Conservation (phyloP, 257 asterid species). For the Thymus mandschuricus region DNA sequence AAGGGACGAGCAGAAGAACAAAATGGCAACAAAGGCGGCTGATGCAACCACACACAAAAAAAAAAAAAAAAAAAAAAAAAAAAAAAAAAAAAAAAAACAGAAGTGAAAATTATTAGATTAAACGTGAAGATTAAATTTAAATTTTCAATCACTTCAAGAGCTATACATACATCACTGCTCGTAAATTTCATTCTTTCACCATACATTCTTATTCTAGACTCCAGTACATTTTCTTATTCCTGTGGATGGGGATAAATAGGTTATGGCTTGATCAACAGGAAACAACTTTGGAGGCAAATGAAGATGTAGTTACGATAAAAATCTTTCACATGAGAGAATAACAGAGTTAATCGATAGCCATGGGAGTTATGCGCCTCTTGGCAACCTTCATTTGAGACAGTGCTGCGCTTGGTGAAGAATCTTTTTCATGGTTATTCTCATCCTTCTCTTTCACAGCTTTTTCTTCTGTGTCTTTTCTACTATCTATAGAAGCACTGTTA, state of each 20-base stretch:
- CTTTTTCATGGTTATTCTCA: conserved; percentile 36
- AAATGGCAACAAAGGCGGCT: no score
- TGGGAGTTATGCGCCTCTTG: conserved; percentile 83
- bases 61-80: no score
- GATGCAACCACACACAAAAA: no score
- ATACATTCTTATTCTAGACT: background rate
- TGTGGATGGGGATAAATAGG: conserved; percentile 9
- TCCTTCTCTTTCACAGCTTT: conserved; percentile 36
- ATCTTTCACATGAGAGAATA: conserved; percentile 7
- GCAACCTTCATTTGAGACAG: conserved; percentile 50
- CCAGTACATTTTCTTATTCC: background rate
- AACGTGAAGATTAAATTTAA: background rate
- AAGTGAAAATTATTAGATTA: background rate
- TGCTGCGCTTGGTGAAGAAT: conserved; percentile 39
- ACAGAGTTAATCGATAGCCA: conserved; percentile 59
- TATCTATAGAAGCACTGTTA: conserved; percentile 32
- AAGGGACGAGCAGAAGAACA: no score
- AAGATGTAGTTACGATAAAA: background rate
- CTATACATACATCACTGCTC: background rate
- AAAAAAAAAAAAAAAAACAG: no score
- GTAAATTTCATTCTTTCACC: background rate
- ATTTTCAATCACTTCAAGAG: conserved; percentile 1
- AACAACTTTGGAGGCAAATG: background rate
- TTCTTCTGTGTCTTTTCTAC: conserved; percentile 37
- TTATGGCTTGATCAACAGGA: background rate